These are phyloP conservation scores for Tylopilus felleus DNA, from an alignment of 768 basidiomycete species.

Conservation along the genomic window DNA sequence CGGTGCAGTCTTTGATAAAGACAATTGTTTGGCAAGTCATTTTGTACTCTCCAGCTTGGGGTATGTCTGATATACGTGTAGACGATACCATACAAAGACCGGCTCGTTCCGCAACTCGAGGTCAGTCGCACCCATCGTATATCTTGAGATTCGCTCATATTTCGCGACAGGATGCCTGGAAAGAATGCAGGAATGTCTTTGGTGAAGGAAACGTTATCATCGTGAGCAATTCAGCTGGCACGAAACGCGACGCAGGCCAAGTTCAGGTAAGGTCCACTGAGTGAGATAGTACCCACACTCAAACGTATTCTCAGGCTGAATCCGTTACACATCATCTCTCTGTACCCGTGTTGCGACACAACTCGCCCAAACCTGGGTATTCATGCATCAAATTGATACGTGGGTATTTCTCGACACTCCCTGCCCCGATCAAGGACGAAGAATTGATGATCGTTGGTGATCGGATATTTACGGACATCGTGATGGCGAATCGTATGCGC, in stretches of 20 bases:
- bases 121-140: constrained; percentile 37
- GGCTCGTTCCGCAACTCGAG: constrained; percentile 70
- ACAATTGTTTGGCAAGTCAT: constrained; percentile 83
- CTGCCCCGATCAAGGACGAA: constrained; percentile 51
- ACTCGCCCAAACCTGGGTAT: constrained; percentile 73
- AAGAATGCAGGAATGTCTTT: constrained; percentile 65
- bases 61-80: constrained; percentile 27
- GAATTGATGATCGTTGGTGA: constrained; percentile 87
- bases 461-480: constrained; percentile 86
- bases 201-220: constrained; percentile 79
- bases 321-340: constrained; percentile 73
- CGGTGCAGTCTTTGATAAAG: constrained; percentile 95
- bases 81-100: constrained; percentile 80
- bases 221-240: constrained; percentile 94
- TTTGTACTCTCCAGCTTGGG: not conserved
- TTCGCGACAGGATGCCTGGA: constrained; percentile 65
- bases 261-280: constrained; percentile 60
- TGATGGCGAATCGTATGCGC: constrained; percentile 77
- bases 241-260: constrained; percentile 67
- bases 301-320: constrained; percentile 61
- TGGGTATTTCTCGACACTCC: constrained; percentile 67
- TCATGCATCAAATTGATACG: constrained; percentile 70
- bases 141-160: not conserved
- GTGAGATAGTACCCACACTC: not conserved
- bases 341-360: constrained; percentile 81